Evolutionary conservation across 352 stramenopile genomes (phyloP), one percentile per base, ranked within the genome.

Genomic region (Globisporangium uncinulatum): DNA sequence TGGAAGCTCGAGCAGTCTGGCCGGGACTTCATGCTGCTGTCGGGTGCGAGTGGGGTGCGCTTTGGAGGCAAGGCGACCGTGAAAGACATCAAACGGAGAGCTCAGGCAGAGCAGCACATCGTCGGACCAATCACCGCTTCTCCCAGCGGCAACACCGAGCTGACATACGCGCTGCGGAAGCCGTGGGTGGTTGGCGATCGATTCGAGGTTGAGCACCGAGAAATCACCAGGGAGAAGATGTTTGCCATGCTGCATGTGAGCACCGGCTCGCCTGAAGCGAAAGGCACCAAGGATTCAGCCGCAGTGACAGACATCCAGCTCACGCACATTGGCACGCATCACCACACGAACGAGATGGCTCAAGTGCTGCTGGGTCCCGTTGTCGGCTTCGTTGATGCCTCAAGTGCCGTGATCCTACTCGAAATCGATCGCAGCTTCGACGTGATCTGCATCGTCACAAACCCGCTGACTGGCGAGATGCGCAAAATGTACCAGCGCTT

Each of bases 351-450:
- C 7, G 60, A 59, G 19, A 58, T 62, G 8, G 61, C 73, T 1
- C 54, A 63, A 19, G 76, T 89, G 4, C 54, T 90, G 11, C 11
- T 88, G 6, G 84, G 84, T 8, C 84, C 82, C 0, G 67, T 94
- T n/a, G 60, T 94, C 5, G 82, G 84, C 6, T 82, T 77, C 65
- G 84, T 92, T 1, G 75, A 88, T 29, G 70, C 72, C 1, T 67
- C 61, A 4, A 84, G 74, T 37, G 74, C 71, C 11, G 70, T 78
- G 11, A 62, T 94, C 29, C 65, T 94, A 0, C 63, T 92, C 14
- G 84, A 94, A 54, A 56, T 92, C 9, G 79, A 91, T 43, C 66
- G 70, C 42, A 59, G 76, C 7, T 65, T 71, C 13, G 71, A 84
- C 32, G 45, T 94, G 39, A 62, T 74, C 8, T 90, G 78, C 46